Evolutionary conservation across 2,329 filamentous ascomycete genomes (phyloP), one percentile per base, ranked within the genome.

Genomic region (Colletotrichum navitas): DNA sequence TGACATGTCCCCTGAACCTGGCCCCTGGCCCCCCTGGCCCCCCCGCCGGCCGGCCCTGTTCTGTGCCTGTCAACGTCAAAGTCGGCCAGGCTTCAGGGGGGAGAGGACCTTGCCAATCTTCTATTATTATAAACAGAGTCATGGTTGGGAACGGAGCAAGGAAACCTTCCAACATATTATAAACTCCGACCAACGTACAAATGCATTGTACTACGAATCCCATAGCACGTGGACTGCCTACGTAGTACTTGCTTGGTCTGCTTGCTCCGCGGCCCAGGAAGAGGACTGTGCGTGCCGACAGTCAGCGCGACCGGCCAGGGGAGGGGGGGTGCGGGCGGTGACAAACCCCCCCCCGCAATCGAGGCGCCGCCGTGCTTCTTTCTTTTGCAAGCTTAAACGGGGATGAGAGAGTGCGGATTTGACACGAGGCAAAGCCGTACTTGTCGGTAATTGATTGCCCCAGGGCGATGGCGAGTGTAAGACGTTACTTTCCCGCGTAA

Each of bases 111-210:
- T 47, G 54, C 47, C 65, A 41, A 68, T 71, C 68, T 71, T 71
- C 68, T 71, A 68, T 71, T 54, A 71, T 51, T 51, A 52, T 29
- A 29, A 32, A 18, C 26, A 68, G 59, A 68, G 65, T 29, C 47
- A 56, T 52, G 45, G 41, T 26, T 1, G 16, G 43, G n/a, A 62
- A 34, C 43, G 59, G 45, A 52, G 5, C 26, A 21, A 10, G 49
- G 26, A 52, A 29, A 29, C 24, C 47, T 16, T 18, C 26, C 14
- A 52, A n/a, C 21, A n/a, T 8, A 18, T 11, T 41, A 14, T 18
- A 41, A 12, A 14, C 5, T 11, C 41, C 18, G 41, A 43, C 39
- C 3, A 41, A 41, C 36, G 34, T 10, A 11, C 36, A 39, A 39
- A 12, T n/a, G n/a, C n/a, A n/a, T n/a, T n/a, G n/a, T 39, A 39